phyloP scores from a whole-genome alignment of 78 protist species.

The Isochrysis galbana region DNA sequence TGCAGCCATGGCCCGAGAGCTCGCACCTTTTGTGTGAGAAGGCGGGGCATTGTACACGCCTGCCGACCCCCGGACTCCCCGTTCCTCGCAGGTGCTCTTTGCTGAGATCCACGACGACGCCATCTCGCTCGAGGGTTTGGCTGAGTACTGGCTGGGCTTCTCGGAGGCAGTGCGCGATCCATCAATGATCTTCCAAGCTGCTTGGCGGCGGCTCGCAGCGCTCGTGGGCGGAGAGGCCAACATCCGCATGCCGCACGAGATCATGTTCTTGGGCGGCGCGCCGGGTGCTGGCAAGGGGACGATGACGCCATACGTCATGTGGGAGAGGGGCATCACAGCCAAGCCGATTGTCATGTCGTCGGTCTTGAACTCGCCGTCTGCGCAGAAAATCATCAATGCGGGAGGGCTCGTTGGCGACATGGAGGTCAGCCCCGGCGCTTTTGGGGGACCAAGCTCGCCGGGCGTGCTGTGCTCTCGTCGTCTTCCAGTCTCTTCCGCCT shows the following conservation, averaged over 20 bases:
- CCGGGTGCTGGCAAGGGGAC: conserved; percentile 21
- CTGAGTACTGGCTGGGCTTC: not conserved
- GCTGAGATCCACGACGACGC: too few relatives aligned
- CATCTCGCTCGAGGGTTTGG: too few relatives aligned
- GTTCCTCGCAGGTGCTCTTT: too few relatives aligned
- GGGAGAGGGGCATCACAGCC: not conserved
- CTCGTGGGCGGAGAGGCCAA: not conserved
- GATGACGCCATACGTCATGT: conserved; percentile 11
- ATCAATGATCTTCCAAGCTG: not conserved
- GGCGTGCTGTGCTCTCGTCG: not conserved
- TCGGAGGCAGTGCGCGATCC: not conserved
- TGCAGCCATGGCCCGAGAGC: not conserved
- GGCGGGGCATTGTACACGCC: too few relatives aligned
- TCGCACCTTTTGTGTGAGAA: too few relatives aligned
- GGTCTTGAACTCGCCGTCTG: not conserved
- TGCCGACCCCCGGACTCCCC: too few relatives aligned
- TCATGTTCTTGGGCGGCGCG: not conserved
- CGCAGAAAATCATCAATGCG: not conserved
- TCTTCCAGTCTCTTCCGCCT: not conserved
- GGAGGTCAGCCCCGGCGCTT: not conserved
- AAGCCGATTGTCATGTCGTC: conserved; percentile 4
- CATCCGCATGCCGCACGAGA: not conserved
- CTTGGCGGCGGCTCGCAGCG: not conserved
- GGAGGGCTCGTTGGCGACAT: not conserved
- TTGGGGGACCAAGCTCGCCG: not conserved